These are phyloP conservation scores for Leishmania arabica DNA, from an alignment of 208 protist genomes.

Conservation along the genomic window DNA sequence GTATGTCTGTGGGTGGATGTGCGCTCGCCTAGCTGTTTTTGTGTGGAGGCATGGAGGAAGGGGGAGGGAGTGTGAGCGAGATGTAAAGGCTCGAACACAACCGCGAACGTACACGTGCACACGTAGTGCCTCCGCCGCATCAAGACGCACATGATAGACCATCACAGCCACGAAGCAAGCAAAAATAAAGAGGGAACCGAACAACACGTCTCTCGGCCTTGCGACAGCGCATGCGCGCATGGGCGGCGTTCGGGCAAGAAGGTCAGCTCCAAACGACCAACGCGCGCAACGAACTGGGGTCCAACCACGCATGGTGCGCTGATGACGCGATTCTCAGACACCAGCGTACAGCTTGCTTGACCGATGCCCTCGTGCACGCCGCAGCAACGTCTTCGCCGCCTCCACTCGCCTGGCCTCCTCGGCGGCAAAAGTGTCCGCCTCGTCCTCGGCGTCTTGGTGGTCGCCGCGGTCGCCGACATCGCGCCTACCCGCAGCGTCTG, in stretches of 20 bases:
- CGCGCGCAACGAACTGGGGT: background rate
- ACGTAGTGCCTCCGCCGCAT: background rate
- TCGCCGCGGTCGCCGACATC: background rate
- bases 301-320: background rate
- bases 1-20: slow-evolving; percentile 3
- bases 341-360: background rate
- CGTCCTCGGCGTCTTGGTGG: background rate
- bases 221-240: background rate
- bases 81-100: background rate
- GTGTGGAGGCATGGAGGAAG: no score
- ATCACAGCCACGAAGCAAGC: background rate
- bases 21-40: background rate
- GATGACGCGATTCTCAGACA: background rate
- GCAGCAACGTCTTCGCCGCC: slow-evolving; percentile 24
- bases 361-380: slow-evolving; percentile 14
- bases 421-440: background rate
- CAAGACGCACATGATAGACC: background rate
- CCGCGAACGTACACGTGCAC: background rate
- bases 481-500: background rate
- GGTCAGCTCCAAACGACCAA: background rate
- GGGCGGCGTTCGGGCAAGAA: background rate
- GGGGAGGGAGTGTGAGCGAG: background rate
- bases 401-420: slow-evolving; percentile 21
- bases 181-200: slow-evolving; percentile 2
- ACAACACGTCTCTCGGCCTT: background rate